Conservation (phyloP, 441 rosid genomes). For the Jatropha podagrica region DNA sequence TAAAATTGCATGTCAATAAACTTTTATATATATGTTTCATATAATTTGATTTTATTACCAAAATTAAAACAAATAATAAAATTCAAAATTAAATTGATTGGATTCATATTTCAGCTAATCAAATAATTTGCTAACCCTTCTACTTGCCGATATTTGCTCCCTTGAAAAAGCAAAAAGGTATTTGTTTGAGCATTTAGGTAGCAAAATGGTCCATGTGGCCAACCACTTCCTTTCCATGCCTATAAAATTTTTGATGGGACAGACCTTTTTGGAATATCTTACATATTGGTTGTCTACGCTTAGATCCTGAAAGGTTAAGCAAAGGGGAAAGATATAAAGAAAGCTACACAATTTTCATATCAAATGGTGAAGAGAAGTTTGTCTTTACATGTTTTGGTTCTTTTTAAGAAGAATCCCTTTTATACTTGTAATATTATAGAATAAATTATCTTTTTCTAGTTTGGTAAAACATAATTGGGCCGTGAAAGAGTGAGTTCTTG, state of each 20-base stretch:
- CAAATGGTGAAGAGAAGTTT: slow-evolving; percentile 30
- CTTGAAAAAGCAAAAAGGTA: slow-evolving; percentile 16
- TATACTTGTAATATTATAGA: not conserved
- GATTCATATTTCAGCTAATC: too few species aligned
- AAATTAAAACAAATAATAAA: too few species aligned
- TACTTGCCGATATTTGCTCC: not conserved
- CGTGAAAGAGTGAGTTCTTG: slow-evolving; percentile 17
- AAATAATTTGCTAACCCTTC: too few species aligned
- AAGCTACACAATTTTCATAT: slow-evolving; percentile 12
- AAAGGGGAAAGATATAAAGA: slow-evolving; percentile 21
- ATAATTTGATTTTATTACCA: too few species aligned
- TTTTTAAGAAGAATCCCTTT: slow-evolving; percentile 23
- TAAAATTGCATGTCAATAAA: too few species aligned
- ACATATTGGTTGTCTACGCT: slow-evolving; percentile 23
- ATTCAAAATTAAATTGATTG: too few species aligned
- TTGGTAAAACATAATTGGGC: slow-evolving; percentile 16
- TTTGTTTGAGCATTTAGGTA: slow-evolving; percentile 15
- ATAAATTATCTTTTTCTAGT: slow-evolving; percentile 6
- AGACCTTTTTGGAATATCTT: slow-evolving; percentile 14
- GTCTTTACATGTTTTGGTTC: slow-evolving; percentile 38
- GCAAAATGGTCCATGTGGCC: slow-evolving; percentile 33
- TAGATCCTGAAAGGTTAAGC: slow-evolving; percentile 31
- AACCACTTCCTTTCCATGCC: slow-evolving; percentile 33
- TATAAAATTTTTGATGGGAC: slow-evolving; percentile 22
- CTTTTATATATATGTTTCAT: too few species aligned